Conservation (phyloP, 1,284 basidiomycete species). For the Phellopilus nigrolimitatus region DNA sequence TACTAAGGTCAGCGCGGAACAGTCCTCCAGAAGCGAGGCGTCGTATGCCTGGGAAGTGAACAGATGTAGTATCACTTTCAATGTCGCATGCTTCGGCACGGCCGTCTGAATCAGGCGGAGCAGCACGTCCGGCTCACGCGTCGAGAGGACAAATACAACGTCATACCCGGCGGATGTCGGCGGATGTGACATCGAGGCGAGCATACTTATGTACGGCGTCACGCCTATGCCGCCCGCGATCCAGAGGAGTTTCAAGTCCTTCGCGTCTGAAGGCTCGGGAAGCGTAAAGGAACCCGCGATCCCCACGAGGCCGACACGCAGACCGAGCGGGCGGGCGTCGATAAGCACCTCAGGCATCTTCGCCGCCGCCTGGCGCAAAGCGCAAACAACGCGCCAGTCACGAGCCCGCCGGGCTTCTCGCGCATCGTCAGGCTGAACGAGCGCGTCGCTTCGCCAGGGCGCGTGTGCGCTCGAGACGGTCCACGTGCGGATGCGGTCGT, state of each 20-base stretch:
- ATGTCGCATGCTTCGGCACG: conserved; percentile 24
- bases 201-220: conserved; percentile 54
- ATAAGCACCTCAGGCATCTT: conserved; percentile 35
- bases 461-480: conserved; percentile 43
- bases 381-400: conserved; percentile 48
- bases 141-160: conserved; percentile 42
- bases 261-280: conserved; percentile 8
- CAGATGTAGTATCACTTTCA: conserved; percentile 21
- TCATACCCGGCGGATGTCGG: conserved; percentile 29
- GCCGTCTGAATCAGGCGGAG: conserved; percentile 34
- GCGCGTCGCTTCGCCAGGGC: conserved; percentile 22
- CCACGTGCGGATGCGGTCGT: conserved; percentile 64
- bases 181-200: conserved; percentile 28
- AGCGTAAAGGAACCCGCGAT: conserved; percentile 37
- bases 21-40: too few relatives aligned
- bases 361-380: conserved; percentile 37
- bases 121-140: conserved; percentile 45
- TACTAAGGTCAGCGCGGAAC: conserved; percentile 20
- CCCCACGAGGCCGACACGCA: conserved; percentile 33
- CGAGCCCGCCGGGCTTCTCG: conserved; percentile 45
- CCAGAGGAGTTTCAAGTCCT: conserved; percentile 36
- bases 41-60: conserved; percentile 24
- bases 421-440: conserved; percentile 46
- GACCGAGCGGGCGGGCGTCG: conserved; percentile 32
- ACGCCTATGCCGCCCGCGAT: conserved; percentile 55